Percentiles rank a stretch among this genome's conserved stretches.
These are phyloP conservation scores for Pichia sorboxylosa DNA, from an alignment of 1,139 yeast genomes.

Conservation along the genomic window DNA sequence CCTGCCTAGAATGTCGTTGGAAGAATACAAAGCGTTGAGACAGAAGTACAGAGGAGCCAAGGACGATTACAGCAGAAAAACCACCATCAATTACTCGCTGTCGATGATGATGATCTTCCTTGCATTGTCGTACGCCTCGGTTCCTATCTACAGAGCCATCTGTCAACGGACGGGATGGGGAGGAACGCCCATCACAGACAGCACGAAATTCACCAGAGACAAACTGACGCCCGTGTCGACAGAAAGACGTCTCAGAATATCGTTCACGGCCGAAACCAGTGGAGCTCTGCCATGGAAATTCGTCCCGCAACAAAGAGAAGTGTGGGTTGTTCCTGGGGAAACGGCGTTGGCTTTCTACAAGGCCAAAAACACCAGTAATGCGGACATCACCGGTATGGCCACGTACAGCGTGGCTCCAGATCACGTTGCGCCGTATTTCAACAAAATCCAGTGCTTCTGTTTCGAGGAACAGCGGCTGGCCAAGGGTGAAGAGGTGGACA, in stretches of 20 bases:
- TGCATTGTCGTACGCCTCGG: conserved; percentile 82
- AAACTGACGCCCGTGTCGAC: conserved; percentile 82
- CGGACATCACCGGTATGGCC: conserved; percentile 96
- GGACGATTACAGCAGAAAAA: conserved; percentile 27
- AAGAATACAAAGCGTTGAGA: conserved; percentile 22
- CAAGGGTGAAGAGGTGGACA: conserved; percentile 97
- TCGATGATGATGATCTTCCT: conserved; percentile 63
- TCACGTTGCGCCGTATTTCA: conserved; percentile 90
- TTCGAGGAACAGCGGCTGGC: conserved; percentile 89
- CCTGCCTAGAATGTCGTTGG: conserved; percentile 21
- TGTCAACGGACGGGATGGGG: conserved; percentile 96
- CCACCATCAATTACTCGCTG: conserved; percentile 63
- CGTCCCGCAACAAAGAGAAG: conserved; percentile 90
- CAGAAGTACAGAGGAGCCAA: conserved; percentile 23
- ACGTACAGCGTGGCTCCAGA: conserved; percentile 95
- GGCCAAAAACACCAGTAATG: conserved; percentile 76
- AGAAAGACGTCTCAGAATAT: conserved; percentile 65
- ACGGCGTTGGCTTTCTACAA: conserved; percentile 93
- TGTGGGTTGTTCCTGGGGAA: conserved; percentile 90
- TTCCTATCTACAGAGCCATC: conserved; percentile 81
- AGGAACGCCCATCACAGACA: conserved; percentile 88
- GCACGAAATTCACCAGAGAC: conserved; percentile 70
- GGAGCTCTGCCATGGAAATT: conserved; percentile 92
- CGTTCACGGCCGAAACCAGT: conserved; percentile 87
- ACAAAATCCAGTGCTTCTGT: conserved; percentile 95